Percentiles rank a stretch among this genome's conserved stretches.
phyloP scores from a whole-genome alignment of 1,139 yeast species.

The Saccharomycopsis phalli region DNA sequence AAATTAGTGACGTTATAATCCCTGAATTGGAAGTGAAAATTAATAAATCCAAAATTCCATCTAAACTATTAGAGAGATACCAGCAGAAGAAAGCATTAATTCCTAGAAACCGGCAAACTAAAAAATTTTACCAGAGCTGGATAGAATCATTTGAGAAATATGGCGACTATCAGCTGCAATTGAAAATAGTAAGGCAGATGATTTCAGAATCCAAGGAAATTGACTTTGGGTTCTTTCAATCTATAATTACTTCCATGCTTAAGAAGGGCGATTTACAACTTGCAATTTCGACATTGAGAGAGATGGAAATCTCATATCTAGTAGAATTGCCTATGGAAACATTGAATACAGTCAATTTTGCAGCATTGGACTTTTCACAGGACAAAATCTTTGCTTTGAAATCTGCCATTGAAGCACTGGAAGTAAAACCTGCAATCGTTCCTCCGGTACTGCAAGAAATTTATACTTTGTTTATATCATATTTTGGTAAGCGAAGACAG shows the following conservation, averaged over 20 bases:
- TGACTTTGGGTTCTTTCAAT: neutral
- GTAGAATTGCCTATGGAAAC: neutral
- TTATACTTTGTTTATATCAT: slow-evolving; percentile 1
- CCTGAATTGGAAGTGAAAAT: neutral
- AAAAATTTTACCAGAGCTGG: neutral
- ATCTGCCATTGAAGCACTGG: neutral
- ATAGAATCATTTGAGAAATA: neutral
- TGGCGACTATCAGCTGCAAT: neutral
- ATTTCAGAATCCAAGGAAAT: neutral
- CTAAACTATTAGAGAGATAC: neutral
- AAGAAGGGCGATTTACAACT: neutral
- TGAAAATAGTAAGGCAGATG: neutral
- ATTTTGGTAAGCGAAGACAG: neutral
- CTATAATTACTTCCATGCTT: neutral
- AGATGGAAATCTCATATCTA: slow-evolving; percentile 1
- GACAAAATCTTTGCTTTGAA: neutral
- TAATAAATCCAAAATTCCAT: neutral
- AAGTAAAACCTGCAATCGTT: neutral
- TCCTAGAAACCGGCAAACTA: neutral
- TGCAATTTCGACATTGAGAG: neutral
- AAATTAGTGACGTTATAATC: slow-evolving; percentile 1
- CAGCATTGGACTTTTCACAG: neutral
- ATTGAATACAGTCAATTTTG: neutral
- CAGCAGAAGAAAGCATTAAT: neutral
- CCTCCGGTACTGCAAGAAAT: neutral